Evolutionary conservation across 2,329 filamentous ascomycete genomes (phyloP), one percentile per base, ranked within the genome.

Genomic region (Botrytis porri): DNA sequence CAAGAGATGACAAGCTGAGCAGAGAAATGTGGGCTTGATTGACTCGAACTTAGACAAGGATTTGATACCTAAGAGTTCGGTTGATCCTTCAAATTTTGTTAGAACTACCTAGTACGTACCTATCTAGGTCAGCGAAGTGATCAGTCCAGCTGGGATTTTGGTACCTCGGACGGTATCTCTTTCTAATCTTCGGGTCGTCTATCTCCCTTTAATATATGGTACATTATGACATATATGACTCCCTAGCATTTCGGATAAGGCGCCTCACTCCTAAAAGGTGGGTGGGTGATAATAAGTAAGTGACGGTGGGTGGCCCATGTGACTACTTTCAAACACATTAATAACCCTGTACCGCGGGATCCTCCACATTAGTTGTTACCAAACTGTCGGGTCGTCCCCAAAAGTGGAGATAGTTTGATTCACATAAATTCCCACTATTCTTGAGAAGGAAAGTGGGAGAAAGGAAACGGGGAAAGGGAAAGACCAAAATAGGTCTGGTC

Each of bases 331-430:
- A 66, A n/a, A 66, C 43, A 39, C 14, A 39, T 35, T 8, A 54
- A 25, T 8, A 54, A 25, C 64, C 64, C 64, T 67, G 64, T 67
- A 29, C 64, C 64, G 48, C 48, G 57, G 48, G 25, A 67, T 57
- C 51, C 64, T 67, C 64, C 45, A 57, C 45, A 41, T 67, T 41
- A 57, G 64, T 10, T 4, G 35, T 67, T 54, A 54, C 64, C 64
- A 57, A 39, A 29, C 64, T 67, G 64, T 67, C 64, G 64, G 64
- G 64, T 67, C 64, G 48, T 67, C n/a, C 35, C 22, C 22, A 57
- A 67, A 57, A 57, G 64, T 67, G 64, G 48, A 67, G 48, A 54
- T 39, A 32, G 20, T 43, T 57, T n/a, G 32, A 54, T 57, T 65
- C 20, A 57, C 41, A 65, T 32, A 5, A 41, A 41, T 67, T 57